These are phyloP conservation scores for Copromyces sp. DNA, from an alignment of 495 filamentous ascomycete genomes.

Conservation along the genomic window DNA sequence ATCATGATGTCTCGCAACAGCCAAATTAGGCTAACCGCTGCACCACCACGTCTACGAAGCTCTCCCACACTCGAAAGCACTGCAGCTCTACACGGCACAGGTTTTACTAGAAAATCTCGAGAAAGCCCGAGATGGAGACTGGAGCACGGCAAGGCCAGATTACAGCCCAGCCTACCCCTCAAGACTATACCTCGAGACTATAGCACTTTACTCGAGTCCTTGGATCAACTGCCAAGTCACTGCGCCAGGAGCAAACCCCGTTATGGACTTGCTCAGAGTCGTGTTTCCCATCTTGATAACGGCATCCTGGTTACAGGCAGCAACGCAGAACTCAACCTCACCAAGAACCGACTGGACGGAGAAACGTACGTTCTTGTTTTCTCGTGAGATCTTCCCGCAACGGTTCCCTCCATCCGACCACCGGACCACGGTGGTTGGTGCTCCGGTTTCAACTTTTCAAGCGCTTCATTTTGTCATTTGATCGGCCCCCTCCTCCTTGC, in stretches of 20 bases:
- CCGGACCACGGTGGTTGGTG: neutral
- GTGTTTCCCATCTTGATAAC: neutral
- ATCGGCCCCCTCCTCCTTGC: neutral
- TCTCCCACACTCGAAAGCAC: neutral
- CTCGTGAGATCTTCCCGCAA: neutral
- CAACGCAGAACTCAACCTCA: neutral
- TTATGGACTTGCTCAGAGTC: neutral
- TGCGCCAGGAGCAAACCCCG: neutral
- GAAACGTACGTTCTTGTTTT: neutral
- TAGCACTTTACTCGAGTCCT: neutral
- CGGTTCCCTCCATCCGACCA: neutral
- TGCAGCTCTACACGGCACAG: neutral
- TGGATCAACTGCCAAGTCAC: neutral
- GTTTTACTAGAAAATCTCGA: neutral
- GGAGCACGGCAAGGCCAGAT: neutral
- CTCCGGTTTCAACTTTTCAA: neutral
- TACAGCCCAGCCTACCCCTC: neutral
- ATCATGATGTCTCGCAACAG: neutral
- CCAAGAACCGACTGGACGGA: neutral
- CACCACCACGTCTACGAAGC: neutral
- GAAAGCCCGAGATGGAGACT: neutral
- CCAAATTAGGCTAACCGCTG: neutral
- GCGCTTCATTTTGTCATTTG: no score
- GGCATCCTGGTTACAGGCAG: neutral
- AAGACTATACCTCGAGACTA: neutral